Conservation (phyloP, 257 asterid species). For the Rauvolfia tetraphylla region DNA sequence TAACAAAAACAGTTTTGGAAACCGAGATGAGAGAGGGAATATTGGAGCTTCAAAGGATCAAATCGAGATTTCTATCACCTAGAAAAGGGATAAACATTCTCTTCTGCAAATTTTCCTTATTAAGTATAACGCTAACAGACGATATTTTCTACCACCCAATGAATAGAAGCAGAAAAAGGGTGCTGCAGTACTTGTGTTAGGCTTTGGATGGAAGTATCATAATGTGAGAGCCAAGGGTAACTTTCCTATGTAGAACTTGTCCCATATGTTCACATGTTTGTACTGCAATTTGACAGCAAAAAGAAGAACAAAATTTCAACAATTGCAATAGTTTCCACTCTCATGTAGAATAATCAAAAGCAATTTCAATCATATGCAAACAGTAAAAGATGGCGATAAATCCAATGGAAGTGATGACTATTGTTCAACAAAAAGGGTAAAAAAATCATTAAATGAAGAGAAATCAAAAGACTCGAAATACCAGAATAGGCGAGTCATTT, state of each 20-base stretch:
- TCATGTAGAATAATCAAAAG: background rate
- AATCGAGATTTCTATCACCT: background rate
- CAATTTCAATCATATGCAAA: background rate
- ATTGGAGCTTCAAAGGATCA: background rate
- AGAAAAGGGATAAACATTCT: background rate
- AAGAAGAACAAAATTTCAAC: background rate
- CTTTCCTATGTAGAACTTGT: conserved; percentile 5
- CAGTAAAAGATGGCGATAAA: background rate
- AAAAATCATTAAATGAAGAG: background rate
- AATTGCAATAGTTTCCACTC: background rate
- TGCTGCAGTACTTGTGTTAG: background rate
- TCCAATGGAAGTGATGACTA: too few species aligned
- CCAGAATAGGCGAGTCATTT: background rate
- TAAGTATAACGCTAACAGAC: background rate
- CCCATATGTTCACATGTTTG: conserved; percentile 12
- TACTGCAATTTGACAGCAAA: background rate
- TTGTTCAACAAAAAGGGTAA: too few species aligned
- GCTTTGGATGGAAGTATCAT: conserved; percentile 6
- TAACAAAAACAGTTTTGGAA: conserved; percentile 2
- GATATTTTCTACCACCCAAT: background rate
- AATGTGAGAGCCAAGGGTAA: background rate
- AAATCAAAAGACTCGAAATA: background rate
- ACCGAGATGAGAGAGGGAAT: background rate
- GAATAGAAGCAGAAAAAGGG: background rate
- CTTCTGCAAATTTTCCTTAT: background rate